phyloP scores from a whole-genome alignment of 1,139 yeast genomes.

The Pichia terricola region DNA sequence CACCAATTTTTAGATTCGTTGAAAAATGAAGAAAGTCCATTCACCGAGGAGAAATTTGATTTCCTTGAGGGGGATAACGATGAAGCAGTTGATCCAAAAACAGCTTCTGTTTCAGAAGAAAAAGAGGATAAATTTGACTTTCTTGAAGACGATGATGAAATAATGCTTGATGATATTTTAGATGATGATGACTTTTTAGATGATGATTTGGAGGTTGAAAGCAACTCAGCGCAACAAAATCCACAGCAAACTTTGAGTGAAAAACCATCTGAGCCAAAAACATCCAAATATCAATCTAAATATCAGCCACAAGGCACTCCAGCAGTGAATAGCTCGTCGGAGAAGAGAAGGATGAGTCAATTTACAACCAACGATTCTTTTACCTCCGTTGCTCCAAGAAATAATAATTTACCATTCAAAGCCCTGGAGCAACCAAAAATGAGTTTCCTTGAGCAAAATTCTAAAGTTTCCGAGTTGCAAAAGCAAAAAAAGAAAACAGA shows the following conservation, averaged over 20 bases:
- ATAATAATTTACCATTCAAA: too few species aligned
- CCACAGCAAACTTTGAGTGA: neutral
- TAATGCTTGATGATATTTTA: constrained; percentile 23
- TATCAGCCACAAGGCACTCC: neutral
- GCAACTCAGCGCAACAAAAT: neutral
- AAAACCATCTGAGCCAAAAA: neutral
- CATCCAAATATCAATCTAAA: constrained; percentile 2
- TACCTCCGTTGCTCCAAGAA: too few species aligned
- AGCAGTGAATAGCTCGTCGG: too few species aligned
- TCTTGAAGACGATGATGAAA: constrained; percentile 21
- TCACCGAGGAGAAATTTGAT: neutral
- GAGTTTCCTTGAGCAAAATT: neutral
- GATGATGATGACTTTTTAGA: constrained; percentile 22
- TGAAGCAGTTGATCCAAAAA: neutral
- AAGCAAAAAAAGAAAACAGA: constrained; percentile 50
- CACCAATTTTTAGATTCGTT: neutral
- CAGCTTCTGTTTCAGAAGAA: too few species aligned
- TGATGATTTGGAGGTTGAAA: constrained; percentile 27
- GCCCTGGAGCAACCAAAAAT: too few species aligned
- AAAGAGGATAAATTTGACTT: constrained; percentile 18
- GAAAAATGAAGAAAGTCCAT: neutral
- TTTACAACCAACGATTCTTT: too few species aligned
- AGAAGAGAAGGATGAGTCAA: too few species aligned
- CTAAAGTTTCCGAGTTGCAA: constrained; percentile 28
- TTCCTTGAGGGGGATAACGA: neutral